Percentiles rank a stretch among this genome's conserved stretches.
phyloP scores from a whole-genome alignment of 2,329 filamentous ascomycete species.

The Xylogone sp. region DNA sequence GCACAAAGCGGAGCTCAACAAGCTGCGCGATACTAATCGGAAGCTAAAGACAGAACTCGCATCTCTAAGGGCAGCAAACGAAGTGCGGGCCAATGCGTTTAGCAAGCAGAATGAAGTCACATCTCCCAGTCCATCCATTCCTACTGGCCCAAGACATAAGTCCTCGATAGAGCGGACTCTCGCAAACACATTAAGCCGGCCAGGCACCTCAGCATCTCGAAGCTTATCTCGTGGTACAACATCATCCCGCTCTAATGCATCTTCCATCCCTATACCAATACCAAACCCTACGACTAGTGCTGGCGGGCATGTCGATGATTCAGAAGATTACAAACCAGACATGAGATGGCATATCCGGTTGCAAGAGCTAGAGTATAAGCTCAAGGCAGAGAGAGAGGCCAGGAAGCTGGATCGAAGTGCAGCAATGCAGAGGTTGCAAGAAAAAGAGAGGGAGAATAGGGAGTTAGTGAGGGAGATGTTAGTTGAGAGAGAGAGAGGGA shows the following conservation, averaged over 20 bases:
- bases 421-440: slow-evolving; percentile 74
- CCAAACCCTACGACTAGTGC: not conserved
- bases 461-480: slow-evolving; percentile 59
- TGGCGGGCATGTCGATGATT: not conserved
- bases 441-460: slow-evolving; percentile 70
- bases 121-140: slow-evolving; percentile 29
- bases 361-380: slow-evolving; percentile 79
- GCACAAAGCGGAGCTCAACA: slow-evolving; percentile 47
- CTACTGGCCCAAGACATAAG: slow-evolving; percentile 26
- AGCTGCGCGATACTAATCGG: slow-evolving; percentile 59
- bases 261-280: not conserved
- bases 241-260: not conserved
- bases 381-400: slow-evolving; percentile 88
- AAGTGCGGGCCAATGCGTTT: slow-evolving; percentile 29
- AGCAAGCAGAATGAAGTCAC: slow-evolving; percentile 31
- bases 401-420: slow-evolving; percentile 79
- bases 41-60: slow-evolving; percentile 62
- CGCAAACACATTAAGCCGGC: slow-evolving; percentile 44
- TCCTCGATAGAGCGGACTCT: slow-evolving; percentile 15
- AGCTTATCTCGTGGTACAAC: slow-evolving; percentile 4
- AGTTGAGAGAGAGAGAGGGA: slow-evolving; percentile 27
- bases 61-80: slow-evolving; percentile 62
- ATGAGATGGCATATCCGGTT: slow-evolving; percentile 77
- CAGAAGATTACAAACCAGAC: slow-evolving; percentile 52
- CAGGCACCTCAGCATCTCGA: slow-evolving; percentile 19